These are phyloP conservation scores for Gamarada debralockiae DNA, from an alignment of 495 filamentous ascomycete genomes.

Conservation along the genomic window DNA sequence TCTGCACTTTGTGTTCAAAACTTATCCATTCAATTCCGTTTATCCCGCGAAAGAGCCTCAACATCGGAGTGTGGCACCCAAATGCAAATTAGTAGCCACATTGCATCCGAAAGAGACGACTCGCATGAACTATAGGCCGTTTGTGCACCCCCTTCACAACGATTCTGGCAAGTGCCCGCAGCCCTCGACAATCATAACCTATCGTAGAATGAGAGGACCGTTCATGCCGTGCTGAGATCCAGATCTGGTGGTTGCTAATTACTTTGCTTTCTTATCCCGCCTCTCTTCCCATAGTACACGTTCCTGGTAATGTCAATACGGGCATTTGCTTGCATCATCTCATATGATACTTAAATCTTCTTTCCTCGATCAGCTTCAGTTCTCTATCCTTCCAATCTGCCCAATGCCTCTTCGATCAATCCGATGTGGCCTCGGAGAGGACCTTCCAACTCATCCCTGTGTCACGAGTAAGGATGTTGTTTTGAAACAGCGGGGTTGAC, in stretches of 20 bases:
- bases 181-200: not conserved
- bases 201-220: not conserved
- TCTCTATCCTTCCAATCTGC: conserved; percentile 23
- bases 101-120: not conserved
- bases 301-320: conserved; percentile 9
- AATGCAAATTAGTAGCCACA: not conserved
- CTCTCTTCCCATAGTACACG: conserved; percentile 12
- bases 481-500: not conserved
- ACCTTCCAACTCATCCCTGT: conserved; percentile 38
- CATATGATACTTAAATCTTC: conserved; percentile 7
- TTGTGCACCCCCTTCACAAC: conserved; percentile 1
- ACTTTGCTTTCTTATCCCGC: conserved; percentile 10
- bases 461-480: not conserved
- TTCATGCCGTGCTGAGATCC: not conserved
- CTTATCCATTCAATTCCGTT: not conserved
- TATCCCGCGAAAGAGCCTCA: not conserved
- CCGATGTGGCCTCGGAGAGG: conserved; percentile 44
- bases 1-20: not conserved
- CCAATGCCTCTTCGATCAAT: conserved; percentile 39
- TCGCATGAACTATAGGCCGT: conserved; percentile 1
- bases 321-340: not conserved
- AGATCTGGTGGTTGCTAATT: conserved; percentile 2
- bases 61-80: not conserved
- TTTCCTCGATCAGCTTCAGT: conserved; percentile 13
- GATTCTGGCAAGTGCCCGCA: not conserved